These are phyloP conservation scores for Furcasterigmium sp. DNA, from an alignment of 2,329 filamentous ascomycete genomes.

Conservation along the genomic window DNA sequence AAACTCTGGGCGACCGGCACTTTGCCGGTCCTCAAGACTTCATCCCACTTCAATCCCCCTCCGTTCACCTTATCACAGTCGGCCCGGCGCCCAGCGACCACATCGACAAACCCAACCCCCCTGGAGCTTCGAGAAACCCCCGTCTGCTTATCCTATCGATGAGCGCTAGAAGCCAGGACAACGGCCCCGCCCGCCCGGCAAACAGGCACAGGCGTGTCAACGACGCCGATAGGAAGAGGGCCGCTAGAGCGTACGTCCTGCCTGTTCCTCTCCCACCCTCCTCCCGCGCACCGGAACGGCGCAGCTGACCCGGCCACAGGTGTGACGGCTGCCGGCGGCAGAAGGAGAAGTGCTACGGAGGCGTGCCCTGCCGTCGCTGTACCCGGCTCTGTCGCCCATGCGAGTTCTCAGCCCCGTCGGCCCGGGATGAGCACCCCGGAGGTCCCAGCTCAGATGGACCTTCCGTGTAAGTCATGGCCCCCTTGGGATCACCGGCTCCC, in stretches of 20 bases:
- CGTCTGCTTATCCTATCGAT: background rate
- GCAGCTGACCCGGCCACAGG: slow-evolving; percentile 24
- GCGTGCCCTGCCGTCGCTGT: slow-evolving; percentile 47
- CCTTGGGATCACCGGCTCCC: background rate
- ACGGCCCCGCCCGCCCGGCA: background rate
- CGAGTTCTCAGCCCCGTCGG: slow-evolving; percentile 34
- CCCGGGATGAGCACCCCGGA: slow-evolving; percentile 18
- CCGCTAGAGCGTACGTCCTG: background rate
- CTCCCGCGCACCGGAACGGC: background rate
- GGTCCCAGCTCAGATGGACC: slow-evolving; percentile 5
- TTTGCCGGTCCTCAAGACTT: background rate
- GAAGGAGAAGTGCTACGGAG: slow-evolving; percentile 53
- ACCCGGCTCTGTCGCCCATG: slow-evolving; percentile 44
- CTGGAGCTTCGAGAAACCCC: background rate
- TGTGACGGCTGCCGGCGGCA: slow-evolving; percentile 49
- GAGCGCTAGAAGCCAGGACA: background rate
- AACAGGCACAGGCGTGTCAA: background rate
- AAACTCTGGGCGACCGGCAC: too few species aligned
- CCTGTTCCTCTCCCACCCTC: background rate
- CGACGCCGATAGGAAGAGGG: background rate
- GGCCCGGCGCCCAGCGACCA: background rate
- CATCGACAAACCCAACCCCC: too few species aligned
- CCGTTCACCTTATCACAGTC: background rate
- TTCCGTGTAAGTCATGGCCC: slow-evolving; percentile 3
- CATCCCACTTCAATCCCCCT: background rate